Base-by-base conservation (phyloP, 768 basidiomycete genomes). In the Tubosaeta sp. region DNA sequence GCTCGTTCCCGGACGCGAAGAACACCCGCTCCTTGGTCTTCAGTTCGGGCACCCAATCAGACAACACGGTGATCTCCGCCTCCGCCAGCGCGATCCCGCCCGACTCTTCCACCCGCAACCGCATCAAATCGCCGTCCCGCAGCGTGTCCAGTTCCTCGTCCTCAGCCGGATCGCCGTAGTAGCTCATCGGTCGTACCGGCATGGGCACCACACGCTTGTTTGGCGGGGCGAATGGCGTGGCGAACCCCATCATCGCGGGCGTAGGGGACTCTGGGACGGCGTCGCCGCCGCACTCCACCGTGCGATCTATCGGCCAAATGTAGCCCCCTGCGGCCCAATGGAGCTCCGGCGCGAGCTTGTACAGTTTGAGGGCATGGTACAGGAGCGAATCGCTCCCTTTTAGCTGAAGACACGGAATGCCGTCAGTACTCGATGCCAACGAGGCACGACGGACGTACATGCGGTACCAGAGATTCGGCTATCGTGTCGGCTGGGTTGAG, bases 271-370 rank as follows among this genome's bases (percentile, higher is more conserved):
- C 69, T 8, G 43, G 11, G 3, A 58, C 55, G 51, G 74, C 68
- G 35, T 83, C 80, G 47, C 72, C 72, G 35, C 75, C 75, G 50
- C 80, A 77, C 60, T 90, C 86, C 17, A 90, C 84, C 0, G 80
- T 77, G 46, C 80, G 79, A 60, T 87, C 85, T 25, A 81, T 74
- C 0, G 88, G 83, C 89, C 90, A 91, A 55, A 91, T 75, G 65
- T 86, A 90, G 17, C 88, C 88, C 2, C 88, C 88, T 31, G 90
- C 89, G 16, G 84, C 82, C 85, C 87, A 91, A 53, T 86, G 86
- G 1, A 91, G 76, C 54, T 86, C 86, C 0, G 87, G 86, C 1
- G 72, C 67, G 43, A 91, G 80, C 54, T 89, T 89, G 74, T 83
- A 88, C 35, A 85, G 67, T 66, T 86, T 88, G 64, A 91, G 70